Conservation (phyloP, 2,329 filamentous ascomycete genomes). For the Neoscytalidium dimidiatum region DNA sequence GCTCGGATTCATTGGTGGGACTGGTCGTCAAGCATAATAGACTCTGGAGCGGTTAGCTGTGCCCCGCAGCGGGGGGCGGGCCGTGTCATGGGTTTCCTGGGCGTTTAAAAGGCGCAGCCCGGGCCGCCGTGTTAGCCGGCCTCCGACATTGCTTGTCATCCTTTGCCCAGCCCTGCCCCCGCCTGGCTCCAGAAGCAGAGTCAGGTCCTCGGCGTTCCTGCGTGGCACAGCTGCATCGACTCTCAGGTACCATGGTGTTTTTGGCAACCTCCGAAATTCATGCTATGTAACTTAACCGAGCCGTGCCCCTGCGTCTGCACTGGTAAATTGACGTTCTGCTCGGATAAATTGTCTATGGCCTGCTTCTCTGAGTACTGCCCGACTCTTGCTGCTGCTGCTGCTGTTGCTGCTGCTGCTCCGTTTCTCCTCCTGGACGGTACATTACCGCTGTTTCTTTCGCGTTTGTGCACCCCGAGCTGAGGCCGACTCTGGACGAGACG, state of each 20-base stretch:
- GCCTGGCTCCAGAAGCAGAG: background rate
- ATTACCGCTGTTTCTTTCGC: background rate
- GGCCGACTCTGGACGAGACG: background rate
- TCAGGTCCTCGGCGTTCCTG: background rate
- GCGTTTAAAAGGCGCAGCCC: background rate
- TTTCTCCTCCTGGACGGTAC: background rate
- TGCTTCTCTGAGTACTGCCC: background rate
- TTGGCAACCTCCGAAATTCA: background rate
- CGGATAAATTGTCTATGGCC: background rate
- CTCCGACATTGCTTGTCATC: background rate
- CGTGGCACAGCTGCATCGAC: background rate
- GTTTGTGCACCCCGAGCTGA: background rate
- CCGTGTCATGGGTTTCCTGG: background rate
- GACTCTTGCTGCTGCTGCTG: background rate
- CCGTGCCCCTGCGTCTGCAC: background rate
- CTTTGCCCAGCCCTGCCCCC: background rate
- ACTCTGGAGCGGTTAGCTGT: background rate
- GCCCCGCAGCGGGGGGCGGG: conserved; percentile 2
- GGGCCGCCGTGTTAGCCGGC: background rate
- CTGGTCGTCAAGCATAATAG: too few species aligned
- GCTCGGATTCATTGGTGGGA: background rate
- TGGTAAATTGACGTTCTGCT: background rate
- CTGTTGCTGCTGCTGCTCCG: background rate
- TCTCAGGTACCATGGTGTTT: background rate
- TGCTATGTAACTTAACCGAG: background rate